Percentiles rank a stretch among this genome's conserved stretches.
Conservation (phyloP, 331 rosid species). For the Malus hybrid region DNA sequence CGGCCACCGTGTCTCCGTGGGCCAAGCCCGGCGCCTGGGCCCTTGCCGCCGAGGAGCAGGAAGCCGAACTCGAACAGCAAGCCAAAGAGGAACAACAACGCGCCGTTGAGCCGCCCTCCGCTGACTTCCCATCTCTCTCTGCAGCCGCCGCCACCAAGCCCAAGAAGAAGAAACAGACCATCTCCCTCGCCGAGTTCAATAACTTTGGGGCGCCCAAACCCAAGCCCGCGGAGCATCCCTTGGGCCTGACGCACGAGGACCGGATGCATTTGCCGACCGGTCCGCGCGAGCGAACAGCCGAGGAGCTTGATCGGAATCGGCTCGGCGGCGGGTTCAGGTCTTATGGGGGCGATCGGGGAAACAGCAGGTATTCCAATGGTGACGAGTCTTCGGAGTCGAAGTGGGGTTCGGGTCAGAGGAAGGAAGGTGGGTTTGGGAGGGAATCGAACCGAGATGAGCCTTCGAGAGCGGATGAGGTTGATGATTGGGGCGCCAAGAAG, state of each 20-base stretch:
- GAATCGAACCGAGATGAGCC: slow-evolving; percentile 53
- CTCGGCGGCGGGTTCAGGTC: slow-evolving; percentile 61
- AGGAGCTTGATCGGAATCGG: slow-evolving; percentile 59
- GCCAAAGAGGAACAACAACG: not conserved
- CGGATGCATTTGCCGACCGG: slow-evolving; percentile 62
- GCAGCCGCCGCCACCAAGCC: slow-evolving; percentile 66
- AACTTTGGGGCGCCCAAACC: slow-evolving; percentile 37
- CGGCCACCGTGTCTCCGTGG: slow-evolving; percentile 90
- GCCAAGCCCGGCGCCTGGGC: slow-evolving; percentile 98
- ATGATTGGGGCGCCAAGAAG: slow-evolving; percentile 76
- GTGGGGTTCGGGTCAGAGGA: slow-evolving; percentile 59
- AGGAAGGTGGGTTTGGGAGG: slow-evolving; percentile 39
- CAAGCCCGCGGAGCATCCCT: slow-evolving; percentile 25
- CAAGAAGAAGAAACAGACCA: slow-evolving; percentile 76
- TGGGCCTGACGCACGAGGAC: slow-evolving; percentile 31
- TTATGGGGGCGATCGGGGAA: slow-evolving; percentile 40
- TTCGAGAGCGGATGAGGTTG: slow-evolving; percentile 77
- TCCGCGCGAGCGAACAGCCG: slow-evolving; percentile 82
- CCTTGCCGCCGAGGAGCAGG: slow-evolving; percentile 66
- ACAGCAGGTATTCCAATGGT: slow-evolving; percentile 25
- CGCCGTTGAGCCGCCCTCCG: slow-evolving; percentile 18
- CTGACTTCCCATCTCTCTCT: slow-evolving; percentile 79
- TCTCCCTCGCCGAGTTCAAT: slow-evolving; percentile 57
- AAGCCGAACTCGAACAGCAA: slow-evolving; percentile 58
- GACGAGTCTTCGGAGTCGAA: slow-evolving; percentile 57